Conservation (phyloP, 2,329 filamentous ascomycete genomes). For the Cercospora zeina region DNA sequence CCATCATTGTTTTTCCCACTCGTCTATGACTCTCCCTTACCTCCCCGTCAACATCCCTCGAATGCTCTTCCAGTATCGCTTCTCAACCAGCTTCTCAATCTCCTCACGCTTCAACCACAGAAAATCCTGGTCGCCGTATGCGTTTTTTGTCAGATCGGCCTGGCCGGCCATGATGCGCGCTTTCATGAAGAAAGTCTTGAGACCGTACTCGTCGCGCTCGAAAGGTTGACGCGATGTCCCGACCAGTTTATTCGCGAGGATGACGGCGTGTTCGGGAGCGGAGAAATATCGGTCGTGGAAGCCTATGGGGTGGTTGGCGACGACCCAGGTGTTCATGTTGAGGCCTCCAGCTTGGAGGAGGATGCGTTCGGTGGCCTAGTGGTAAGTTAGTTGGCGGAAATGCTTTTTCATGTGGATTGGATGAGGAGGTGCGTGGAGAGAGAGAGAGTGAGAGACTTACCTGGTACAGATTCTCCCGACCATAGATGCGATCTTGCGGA, state of each 20-base stretch:
- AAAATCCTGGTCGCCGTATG: constrained; percentile 75
- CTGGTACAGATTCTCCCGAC: constrained; percentile 76
- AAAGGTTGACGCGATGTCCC: constrained; percentile 36
- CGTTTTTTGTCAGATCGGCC: constrained; percentile 72
- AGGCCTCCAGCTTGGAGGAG: constrained; percentile 75
- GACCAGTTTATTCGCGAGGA: constrained; percentile 32
- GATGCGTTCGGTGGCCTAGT: constrained; percentile 76
- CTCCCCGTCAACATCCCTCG: constrained; percentile 81
- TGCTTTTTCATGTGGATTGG: no score
- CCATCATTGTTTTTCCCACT: neutral
- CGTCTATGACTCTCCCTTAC: constrained; percentile 46
- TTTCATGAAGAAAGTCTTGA: constrained; percentile 96
- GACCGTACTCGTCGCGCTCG: constrained; percentile 56
- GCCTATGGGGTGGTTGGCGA: constrained; percentile 85
- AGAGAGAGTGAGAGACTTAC: constrained; percentile 54
- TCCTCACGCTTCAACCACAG: constrained; percentile 92
- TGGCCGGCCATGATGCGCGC: constrained; percentile 96
- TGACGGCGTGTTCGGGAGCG: constrained; percentile 36
- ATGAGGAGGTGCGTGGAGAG: neutral
- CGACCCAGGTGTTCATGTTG: constrained; percentile 99
- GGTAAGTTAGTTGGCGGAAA: constrained; percentile 26
- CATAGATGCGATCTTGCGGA: constrained; percentile 68
- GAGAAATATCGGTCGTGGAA: constrained; percentile 66
- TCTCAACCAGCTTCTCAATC: constrained; percentile 63
- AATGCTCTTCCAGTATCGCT: constrained; percentile 72